Evolutionary conservation across 1,284 basidiomycete species (phyloP), one percentile per base, ranked within the genome.

Genomic region (Heimioporus punctisporus): DNA sequence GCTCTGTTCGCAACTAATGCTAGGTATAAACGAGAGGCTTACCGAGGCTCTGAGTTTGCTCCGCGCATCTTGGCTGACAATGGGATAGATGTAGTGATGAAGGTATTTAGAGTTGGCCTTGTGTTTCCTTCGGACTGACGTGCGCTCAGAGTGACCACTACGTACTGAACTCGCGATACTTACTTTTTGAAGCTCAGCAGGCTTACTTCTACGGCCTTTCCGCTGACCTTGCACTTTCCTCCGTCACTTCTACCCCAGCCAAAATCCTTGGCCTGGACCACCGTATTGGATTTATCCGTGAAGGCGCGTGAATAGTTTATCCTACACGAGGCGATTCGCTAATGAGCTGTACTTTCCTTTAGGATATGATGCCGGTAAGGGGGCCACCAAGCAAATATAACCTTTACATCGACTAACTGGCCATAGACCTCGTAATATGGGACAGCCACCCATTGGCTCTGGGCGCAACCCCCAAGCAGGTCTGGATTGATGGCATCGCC

Each of bases 141-240:
- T 48, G 11, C 30, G 52, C 17, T 45, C 57, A 90, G 88, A 88
- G 84, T 57, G 88, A 90, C 57, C 88, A 90, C 61, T 84, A 85
- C 15, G 85, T 88, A 1, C 58, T 94, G 21, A 87, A 96, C 66
- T 91, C 90, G 30, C 82, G 95, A 7, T 85, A 86, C 66, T 75
- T 97, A 12, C 68, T 94, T 4, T 88, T 86, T 64, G 94, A 97
- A 71, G 94, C 95, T 0, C 91, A 93, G 54, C 92, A 95, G 69
- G 93, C 90, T 2, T 86, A 95, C 64, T 90, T 90, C 67, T 96
- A 85, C 61, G 85, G 86, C 12, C 73, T 90, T 39, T 70, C 81
- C 1, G 70, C 74, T 14, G 76, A 86, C 59, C 70, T 87, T 27
- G 88, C 89, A 7, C 72, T 95, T 12, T 78, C 86, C 5, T 78